These are phyloP conservation scores for Cystobasidiaceae sp. DNA, from an alignment of 1,284 basidiomycete species.

Conservation along the genomic window DNA sequence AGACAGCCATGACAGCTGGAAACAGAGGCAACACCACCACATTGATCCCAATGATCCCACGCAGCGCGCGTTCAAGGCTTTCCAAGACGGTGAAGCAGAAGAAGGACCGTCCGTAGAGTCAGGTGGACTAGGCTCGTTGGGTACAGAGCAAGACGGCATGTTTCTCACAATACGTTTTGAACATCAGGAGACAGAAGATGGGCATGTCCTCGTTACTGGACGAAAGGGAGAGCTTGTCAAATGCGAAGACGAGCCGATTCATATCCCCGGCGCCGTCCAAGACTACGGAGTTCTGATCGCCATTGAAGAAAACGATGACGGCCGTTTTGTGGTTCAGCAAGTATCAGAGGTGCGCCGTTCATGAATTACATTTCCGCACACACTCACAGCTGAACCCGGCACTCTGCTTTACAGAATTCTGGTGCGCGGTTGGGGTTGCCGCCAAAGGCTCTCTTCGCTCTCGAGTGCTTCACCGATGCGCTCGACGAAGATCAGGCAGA, in stretches of 20 bases:
- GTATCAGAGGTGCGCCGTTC: conserved; percentile 64
- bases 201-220: conserved; percentile 65
- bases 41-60: conserved; percentile 8
- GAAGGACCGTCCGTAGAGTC: conserved; percentile 25
- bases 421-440: conserved; percentile 66
- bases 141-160: conserved; percentile 21
- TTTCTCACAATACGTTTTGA: conserved; percentile 62
- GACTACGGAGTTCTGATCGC: conserved; percentile 77
- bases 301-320: conserved; percentile 62
- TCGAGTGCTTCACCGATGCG: conserved; percentile 70
- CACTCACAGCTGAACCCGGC: background rate
- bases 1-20: too few species aligned
- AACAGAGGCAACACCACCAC: too few species aligned
- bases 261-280: conserved; percentile 77
- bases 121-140: conserved; percentile 14
- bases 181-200: conserved; percentile 63
- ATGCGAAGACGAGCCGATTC: conserved; percentile 86
- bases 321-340: conserved; percentile 63
- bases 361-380: too few species aligned
- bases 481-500: conserved; percentile 66
- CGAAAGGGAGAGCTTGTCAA: conserved; percentile 62
- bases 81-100: conserved; percentile 23
- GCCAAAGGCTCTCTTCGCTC: conserved; percentile 68
- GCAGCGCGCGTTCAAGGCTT: conserved; percentile 6
- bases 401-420: conserved; percentile 53